Evolutionary conservation across 2,329 filamentous ascomycete species (phyloP).

Genomic region (Ophiostoma montium): DNA sequence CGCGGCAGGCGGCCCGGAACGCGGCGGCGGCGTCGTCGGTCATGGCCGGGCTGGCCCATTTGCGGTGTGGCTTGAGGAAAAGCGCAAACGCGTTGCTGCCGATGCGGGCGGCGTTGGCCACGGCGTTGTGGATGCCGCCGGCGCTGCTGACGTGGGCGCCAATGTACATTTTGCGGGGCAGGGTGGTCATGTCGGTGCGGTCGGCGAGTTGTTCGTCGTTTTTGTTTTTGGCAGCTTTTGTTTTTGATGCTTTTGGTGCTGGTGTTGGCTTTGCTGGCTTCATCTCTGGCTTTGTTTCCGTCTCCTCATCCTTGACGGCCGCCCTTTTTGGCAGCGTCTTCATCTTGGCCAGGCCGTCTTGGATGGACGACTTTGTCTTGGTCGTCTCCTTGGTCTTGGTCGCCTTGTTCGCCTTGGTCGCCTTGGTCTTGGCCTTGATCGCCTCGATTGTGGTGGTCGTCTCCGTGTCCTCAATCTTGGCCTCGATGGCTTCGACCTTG

Average conservation of each 20-base stretch:
- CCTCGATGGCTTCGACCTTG: slow-evolving; percentile 9
- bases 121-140: slow-evolving; percentile 76
- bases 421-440: slow-evolving; percentile 11
- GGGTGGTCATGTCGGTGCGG: slow-evolving; percentile 47
- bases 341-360: neutral
- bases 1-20: slow-evolving; percentile 55
- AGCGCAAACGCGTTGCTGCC: slow-evolving; percentile 88
- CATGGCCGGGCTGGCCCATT: slow-evolving; percentile 78
- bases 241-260: neutral
- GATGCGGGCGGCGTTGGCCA: slow-evolving; percentile 64
- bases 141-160: slow-evolving; percentile 87
- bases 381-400: slow-evolving; percentile 16
- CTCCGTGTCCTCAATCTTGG: slow-evolving; percentile 1
- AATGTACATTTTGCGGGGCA: slow-evolving; percentile 67
- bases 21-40: slow-evolving; percentile 49
- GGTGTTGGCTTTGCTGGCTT: neutral
- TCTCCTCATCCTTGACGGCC: neutral
- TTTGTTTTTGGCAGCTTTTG: slow-evolving; percentile 24
- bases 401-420: neutral
- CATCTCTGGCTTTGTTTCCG: neutral
- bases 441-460: slow-evolving; percentile 13
- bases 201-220: slow-evolving; percentile 39
- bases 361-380: slow-evolving; percentile 17
- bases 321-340: neutral
- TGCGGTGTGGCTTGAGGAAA: slow-evolving; percentile 91